phyloP scores from a whole-genome alignment of 176 grass and related monocot species.

The Zoysia pacifica region DNA sequence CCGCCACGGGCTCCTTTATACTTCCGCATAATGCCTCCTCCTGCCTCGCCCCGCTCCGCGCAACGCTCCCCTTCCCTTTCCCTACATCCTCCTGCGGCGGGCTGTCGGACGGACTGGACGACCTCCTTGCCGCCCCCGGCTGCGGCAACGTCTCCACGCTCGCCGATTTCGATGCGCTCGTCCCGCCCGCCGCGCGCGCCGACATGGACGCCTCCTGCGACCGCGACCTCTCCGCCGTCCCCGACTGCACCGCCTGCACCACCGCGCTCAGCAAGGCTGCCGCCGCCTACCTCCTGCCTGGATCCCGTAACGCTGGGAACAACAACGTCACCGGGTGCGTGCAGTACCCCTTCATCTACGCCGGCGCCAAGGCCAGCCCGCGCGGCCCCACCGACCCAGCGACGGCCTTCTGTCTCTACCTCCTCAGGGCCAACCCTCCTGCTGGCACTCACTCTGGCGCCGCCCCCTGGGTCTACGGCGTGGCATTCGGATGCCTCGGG shows the following conservation, averaged over 20 bases:
- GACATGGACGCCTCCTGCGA: slow-evolving; percentile 66
- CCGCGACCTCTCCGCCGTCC: slow-evolving; percentile 47
- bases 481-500: slow-evolving; percentile 42
- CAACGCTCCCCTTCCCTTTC: slow-evolving; percentile 46
- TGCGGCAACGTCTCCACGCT: slow-evolving; percentile 73
- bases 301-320: slow-evolving; percentile 15
- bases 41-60: slow-evolving; percentile 40
- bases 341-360: slow-evolving; percentile 75
- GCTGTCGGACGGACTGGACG: slow-evolving; percentile 35
- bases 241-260: slow-evolving; percentile 71
- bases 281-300: slow-evolving; percentile 54
- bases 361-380: slow-evolving; percentile 52
- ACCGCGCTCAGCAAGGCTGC: slow-evolving; percentile 58
- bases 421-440: slow-evolving; percentile 43
- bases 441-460: neutral
- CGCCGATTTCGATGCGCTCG: slow-evolving; percentile 46
- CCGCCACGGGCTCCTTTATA: slow-evolving; percentile 48
- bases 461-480: slow-evolving; percentile 51
- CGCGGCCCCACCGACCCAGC: slow-evolving; percentile 43
- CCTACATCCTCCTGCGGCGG: slow-evolving; percentile 45
- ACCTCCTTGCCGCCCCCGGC: slow-evolving; percentile 45
- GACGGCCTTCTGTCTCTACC: slow-evolving; percentile 72
- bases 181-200: slow-evolving; percentile 40
- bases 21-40: slow-evolving; percentile 41
- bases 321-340: slow-evolving; percentile 71